Conservation (phyloP, 2,329 filamentous ascomycete species). For the Aspergillus pseudoterreus region DNA sequence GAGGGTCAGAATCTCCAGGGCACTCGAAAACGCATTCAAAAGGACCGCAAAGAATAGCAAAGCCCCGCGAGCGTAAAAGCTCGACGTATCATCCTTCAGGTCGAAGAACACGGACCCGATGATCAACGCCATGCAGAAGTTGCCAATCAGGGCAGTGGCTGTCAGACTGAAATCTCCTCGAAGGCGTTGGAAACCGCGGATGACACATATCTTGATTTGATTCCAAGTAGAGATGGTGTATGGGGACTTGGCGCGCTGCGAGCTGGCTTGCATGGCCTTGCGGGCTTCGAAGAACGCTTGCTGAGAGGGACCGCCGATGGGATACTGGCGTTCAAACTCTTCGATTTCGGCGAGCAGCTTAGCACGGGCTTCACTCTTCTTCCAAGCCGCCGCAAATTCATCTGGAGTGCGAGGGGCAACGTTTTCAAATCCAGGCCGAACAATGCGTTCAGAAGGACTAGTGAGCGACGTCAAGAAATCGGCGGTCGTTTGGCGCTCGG, state of each 20-base stretch:
- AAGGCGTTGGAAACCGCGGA: slow-evolving; percentile 71
- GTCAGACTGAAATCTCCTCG: slow-evolving; percentile 69
- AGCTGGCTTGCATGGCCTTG: slow-evolving; percentile 31
- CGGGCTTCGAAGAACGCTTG: background rate
- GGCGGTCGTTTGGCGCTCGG: slow-evolving; percentile 60
- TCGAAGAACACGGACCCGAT: slow-evolving; percentile 76
- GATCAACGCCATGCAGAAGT: slow-evolving; percentile 69
- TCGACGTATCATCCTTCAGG: slow-evolving; percentile 57
- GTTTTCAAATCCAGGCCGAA: slow-evolving; percentile 55
- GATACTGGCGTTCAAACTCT: background rate
- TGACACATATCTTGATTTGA: slow-evolving; percentile 72
- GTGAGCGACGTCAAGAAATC: slow-evolving; percentile 67
- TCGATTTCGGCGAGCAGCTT: slow-evolving; percentile 31
- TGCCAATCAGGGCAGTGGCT: slow-evolving; percentile 59
- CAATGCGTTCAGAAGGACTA: slow-evolving; percentile 55
- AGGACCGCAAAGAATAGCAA: slow-evolving; percentile 79
- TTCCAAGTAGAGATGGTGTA: slow-evolving; percentile 67
- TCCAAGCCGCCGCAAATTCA: slow-evolving; percentile 59
- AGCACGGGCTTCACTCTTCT: slow-evolving; percentile 46
- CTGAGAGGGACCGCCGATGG: background rate
- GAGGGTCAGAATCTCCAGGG: slow-evolving; percentile 52
- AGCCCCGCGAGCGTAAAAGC: slow-evolving; percentile 63
- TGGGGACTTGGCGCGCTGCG: slow-evolving; percentile 67
- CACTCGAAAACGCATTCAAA: slow-evolving; percentile 74
- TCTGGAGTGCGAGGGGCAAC: slow-evolving; percentile 62